Base-by-base conservation (phyloP, 2,329 filamentous ascomycete species). In the Talaromyces funiculosus region DNA sequence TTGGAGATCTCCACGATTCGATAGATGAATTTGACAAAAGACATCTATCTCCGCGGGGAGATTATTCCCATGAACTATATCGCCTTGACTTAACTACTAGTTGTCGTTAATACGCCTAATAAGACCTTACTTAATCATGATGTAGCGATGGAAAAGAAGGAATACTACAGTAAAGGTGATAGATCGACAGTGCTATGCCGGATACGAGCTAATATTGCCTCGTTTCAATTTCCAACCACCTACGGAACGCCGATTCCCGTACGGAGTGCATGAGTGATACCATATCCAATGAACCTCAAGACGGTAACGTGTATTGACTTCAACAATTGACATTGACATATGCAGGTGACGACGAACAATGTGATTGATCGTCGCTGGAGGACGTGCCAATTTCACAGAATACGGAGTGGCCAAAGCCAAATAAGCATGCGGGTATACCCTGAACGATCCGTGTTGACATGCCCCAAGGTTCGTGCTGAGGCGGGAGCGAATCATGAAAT, bases 351-450 rank as follows among this genome's bases (percentile, higher is more conserved):
- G n/a, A 20, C 10, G 3, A 16, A 35, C 9, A 51, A 47, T 5
- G 24, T 47, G 43, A 47, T 47, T 10, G 43, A 47, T 29, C 26
- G 14, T 31, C 26, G 29, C 45, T 26, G 8, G 22, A n/a, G n/a
- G n/a, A n/a, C n/a, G n/a, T n/a, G 16, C 22, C 14, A n/a, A 26
- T 47, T n/a, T 26, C 43, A 47, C 14, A n/a, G 6, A 31, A 31
- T 18, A 49, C 10, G 24, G 29, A 18, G 26, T 18, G 42, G 20
- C 26, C 42, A 45, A 18, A 18, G 24, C 26, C 9, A 51, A 45
- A 24, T 57, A 49, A 49, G 42, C 55, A 57, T 57, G 42, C 42
- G 55, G 54, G 55, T 57, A 57, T 47, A n/a, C 40, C 54, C 54
- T 57, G 22, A 47, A 45, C 24, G 18, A 22, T 18, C 38, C 53